Base-by-base conservation (phyloP, 805 yeast genomes). In the Brettanomyces anomalus region DNA sequence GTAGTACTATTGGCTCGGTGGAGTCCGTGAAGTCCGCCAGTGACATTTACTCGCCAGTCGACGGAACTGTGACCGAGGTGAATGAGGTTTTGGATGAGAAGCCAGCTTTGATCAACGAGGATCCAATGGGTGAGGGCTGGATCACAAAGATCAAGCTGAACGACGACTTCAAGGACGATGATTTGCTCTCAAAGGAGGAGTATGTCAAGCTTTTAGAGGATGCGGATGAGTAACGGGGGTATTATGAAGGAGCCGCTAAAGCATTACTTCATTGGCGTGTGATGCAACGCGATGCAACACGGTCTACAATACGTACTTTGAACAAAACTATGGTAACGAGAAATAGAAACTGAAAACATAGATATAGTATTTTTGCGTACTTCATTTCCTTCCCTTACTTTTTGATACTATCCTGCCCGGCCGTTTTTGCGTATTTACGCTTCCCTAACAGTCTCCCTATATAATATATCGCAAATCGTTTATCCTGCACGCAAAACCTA, bases 61-160 rank as follows among this genome's bases (percentile, higher is more conserved):
- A 72, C 14, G 96, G 96, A 40, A 81, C 74, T 51, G 70, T 93
- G 32, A 47, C 79, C 39, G 96, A 79, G 51, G 76, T 78, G 50
- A 93, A 93, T 66, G 73, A 68, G 32, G 62, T 58, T 19, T 72
- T 93, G 52, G 81, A 76, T 49, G 76, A 74, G 40, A 67, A 72
- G 46, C 97, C 98, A 31, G 79, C 78, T 45, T 68, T 87, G 54
- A 77, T 93, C 56, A 90, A 89, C 66, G 65, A 68, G 49, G 97
- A 88, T 58, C 97, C 98, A 39, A 72, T 85, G 79, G 97, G 97
- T 43, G 79, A 78, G 45, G 97, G 95, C 32, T 90, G 96, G 96
- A 76, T 90, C 49, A 86, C 85, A 43, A 85, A 86, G 66, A 64
- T 90, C 51, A 73, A 81, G 64, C 64, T 85, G 46, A 50, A 57